Conservation (phyloP, 1,284 basidiomycete species). For the Rhodotorula sp. region DNA sequence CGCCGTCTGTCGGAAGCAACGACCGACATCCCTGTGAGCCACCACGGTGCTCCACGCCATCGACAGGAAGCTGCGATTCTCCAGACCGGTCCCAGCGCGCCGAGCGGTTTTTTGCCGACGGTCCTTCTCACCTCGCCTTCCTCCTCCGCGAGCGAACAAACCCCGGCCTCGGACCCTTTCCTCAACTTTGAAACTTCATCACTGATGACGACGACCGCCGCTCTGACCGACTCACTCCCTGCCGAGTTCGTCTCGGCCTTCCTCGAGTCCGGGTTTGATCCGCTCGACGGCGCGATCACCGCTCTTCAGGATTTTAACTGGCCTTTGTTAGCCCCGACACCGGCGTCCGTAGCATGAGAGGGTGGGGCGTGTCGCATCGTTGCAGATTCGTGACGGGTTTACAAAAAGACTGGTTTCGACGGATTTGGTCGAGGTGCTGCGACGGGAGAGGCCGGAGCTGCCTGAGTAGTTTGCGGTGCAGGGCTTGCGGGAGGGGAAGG, state of each 20-base stretch:
- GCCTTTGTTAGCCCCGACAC: neutral
- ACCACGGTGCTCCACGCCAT: too few species aligned
- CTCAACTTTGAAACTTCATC: neutral
- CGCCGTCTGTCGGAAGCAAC: neutral
- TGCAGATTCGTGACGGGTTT: neutral
- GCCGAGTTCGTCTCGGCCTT: slow-evolving; percentile 6
- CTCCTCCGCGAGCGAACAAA: neutral
- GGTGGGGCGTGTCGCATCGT: neutral
- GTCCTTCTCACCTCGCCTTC: neutral
- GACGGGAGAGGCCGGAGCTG: neutral
- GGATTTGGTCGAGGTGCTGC: neutral
- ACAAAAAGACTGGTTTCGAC: neutral
- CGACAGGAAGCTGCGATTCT: neutral
- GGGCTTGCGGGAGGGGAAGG: neutral
- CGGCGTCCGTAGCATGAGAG: neutral
- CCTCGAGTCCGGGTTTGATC: slow-evolving; percentile 7
- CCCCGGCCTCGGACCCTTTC: neutral
- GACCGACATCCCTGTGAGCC: neutral
- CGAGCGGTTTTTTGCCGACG: too few species aligned
- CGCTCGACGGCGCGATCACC: slow-evolving; percentile 15
- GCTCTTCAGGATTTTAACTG: neutral
- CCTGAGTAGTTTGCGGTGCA: neutral
- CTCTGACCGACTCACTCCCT: slow-evolving; percentile 6
- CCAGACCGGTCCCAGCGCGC: too few species aligned
- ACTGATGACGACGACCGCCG: neutral